Percentiles rank a stretch among this genome's conserved stretches.
Conservation (phyloP, 768 basidiomycete genomes). For the Suillus subalutaceus region DNA sequence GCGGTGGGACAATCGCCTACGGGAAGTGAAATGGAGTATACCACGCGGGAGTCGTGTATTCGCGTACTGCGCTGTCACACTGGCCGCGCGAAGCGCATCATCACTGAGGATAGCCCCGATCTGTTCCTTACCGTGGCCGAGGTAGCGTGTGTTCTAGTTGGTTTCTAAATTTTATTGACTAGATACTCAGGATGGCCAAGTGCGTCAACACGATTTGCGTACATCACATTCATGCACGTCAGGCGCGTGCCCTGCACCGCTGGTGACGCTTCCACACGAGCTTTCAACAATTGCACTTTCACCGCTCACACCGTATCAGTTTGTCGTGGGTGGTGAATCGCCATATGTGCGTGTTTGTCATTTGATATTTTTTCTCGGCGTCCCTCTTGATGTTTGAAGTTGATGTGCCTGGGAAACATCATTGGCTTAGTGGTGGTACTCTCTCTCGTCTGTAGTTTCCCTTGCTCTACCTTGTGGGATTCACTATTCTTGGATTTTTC, state of each 20-base stretch:
- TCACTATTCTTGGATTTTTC: slow-evolving; percentile 2
- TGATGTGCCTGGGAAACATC: background rate
- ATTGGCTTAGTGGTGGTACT: background rate
- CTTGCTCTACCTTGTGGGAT: slow-evolving; percentile 2
- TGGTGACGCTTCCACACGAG: slow-evolving; percentile 65
- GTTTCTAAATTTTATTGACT: slow-evolving; percentile 23
- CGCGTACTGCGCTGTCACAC: slow-evolving; percentile 69
- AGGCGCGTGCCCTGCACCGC: slow-evolving; percentile 65
- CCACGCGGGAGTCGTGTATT: slow-evolving; percentile 49
- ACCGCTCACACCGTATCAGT: slow-evolving; percentile 77
- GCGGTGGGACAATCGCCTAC: slow-evolving; percentile 40
- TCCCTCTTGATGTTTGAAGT: background rate
- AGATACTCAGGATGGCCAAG: slow-evolving; percentile 72
- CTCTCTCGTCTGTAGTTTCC: background rate
- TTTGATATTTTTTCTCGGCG: background rate
- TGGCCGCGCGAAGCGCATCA: slow-evolving; percentile 74
- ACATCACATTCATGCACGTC: slow-evolving; percentile 63
- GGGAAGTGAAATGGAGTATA: slow-evolving; percentile 49
- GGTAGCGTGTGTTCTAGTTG: slow-evolving; percentile 40
- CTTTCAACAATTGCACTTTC: slow-evolving; percentile 78
- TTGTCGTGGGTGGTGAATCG: slow-evolving; percentile 83
- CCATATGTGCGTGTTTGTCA: slow-evolving; percentile 58
- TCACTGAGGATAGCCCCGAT: slow-evolving; percentile 79
- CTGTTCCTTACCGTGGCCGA: slow-evolving; percentile 80
- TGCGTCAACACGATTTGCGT: slow-evolving; percentile 86